Evolutionary conservation across 164 flowering plant species (phyloP).

Genomic region (Protea cynaroides): DNA sequence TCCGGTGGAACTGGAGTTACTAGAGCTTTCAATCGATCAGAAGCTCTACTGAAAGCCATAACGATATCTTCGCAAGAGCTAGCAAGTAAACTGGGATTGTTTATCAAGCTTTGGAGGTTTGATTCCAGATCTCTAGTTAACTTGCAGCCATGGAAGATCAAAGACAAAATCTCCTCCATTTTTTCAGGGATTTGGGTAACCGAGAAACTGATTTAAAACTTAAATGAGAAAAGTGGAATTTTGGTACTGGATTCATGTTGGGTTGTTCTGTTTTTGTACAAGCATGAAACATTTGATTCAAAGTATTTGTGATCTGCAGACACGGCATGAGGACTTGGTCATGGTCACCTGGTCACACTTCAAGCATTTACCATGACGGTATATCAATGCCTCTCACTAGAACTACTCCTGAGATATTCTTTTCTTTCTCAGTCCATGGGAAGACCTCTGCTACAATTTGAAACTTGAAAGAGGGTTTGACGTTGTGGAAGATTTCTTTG

Average conservation of each 20-base stretch:
- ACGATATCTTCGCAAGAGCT: conserved; percentile 31
- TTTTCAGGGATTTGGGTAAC: no score
- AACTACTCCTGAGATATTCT: no score
- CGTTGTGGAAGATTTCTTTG: conserved; percentile 2
- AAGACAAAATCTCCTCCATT: conserved; percentile 18
- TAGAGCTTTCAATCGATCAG: conserved; percentile 19
- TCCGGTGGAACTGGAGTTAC: background rate
- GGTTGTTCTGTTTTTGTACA: background rate
- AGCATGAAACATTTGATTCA: background rate
- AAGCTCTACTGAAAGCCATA: conserved; percentile 22
- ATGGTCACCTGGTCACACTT: conserved; percentile 8
- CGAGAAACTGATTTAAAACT: no score
- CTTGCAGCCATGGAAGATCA: conserved; percentile 37
- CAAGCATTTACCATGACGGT: no score
- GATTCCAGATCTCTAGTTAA: conserved; percentile 44
- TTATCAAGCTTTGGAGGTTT: conserved; percentile 23
- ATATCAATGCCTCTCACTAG: no score
- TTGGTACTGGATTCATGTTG: no score
- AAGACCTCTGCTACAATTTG: conserved; percentile 12
- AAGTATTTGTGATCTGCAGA: background rate
- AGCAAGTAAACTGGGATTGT: conserved; percentile 25
- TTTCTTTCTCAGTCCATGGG: conserved; percentile 2
- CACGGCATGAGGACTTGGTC: conserved; percentile 16
- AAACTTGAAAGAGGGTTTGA: background rate
- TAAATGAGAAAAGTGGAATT: no score